phyloP scores from a whole-genome alignment of 805 yeast species.

The Lipomyces orientalis region DNA sequence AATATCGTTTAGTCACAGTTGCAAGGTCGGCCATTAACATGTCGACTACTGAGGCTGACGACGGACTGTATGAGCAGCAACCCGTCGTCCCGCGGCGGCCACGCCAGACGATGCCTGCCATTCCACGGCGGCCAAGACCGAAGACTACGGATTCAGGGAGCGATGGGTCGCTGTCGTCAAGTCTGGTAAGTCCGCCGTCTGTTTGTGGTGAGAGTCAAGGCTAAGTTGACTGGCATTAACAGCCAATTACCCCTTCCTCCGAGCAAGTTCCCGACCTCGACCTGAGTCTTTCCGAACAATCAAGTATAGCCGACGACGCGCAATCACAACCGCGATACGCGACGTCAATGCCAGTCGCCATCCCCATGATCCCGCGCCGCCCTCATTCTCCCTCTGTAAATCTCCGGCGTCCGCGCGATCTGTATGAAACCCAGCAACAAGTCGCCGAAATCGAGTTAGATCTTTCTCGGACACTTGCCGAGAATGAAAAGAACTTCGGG shows the following conservation, averaged over 20 bases:
- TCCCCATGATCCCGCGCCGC: conserved; percentile 24
- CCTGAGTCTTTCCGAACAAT: neutral
- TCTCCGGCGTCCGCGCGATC: conserved; percentile 16
- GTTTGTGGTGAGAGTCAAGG: neutral
- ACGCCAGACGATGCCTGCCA: conserved; percentile 1
- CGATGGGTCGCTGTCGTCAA: neutral
- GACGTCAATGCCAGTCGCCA: conserved; percentile 23
- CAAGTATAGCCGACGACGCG: neutral
- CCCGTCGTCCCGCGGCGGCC: conserved; percentile 13
- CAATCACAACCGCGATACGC: conserved; percentile 8
- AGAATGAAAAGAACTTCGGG: conserved; percentile 21
- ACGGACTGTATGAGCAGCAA: neutral
- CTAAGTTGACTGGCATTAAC: neutral
- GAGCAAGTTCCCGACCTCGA: neutral
- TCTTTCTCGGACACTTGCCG: conserved; percentile 30
- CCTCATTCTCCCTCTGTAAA: conserved; percentile 27
- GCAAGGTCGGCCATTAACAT: neutral
- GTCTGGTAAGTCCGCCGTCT: neutral
- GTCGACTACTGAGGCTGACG: neutral
- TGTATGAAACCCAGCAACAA: conserved; percentile 29
- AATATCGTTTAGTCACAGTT: neutral
- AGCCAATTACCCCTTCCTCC: neutral
- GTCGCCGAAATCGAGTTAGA: conserved; percentile 34
- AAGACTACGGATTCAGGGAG: conserved; percentile 7
- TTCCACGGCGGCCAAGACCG: conserved; percentile 11